Percentiles rank a stretch among this genome's conserved stretches.
Evolutionary conservation across 2,329 filamentous ascomycete species (phyloP).

Genomic region (Cladosporium sp.): DNA sequence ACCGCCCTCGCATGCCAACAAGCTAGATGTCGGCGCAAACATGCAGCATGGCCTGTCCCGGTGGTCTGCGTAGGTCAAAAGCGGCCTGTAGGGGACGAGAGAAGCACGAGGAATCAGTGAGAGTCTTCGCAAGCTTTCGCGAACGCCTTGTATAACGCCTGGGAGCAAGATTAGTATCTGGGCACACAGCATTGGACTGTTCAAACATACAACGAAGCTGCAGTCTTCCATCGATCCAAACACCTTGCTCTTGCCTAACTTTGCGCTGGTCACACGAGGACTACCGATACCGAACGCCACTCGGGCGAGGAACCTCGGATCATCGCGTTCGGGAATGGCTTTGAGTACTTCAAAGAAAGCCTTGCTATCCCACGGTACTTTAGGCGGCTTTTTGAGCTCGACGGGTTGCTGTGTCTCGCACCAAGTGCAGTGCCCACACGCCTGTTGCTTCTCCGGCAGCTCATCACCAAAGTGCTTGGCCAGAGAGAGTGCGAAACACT

Average conservation of each 20-base stretch:
- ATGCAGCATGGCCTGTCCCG: background rate
- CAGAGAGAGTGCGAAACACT: conserved; percentile 55
- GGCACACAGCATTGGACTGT: background rate
- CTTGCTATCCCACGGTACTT: conserved; percentile 41
- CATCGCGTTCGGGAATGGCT: conserved; percentile 52
- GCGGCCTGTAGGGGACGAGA: background rate
- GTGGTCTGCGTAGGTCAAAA: background rate
- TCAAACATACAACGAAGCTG: conserved; percentile 49
- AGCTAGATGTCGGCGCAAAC: too few relatives aligned
- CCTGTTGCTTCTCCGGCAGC: conserved; percentile 43
- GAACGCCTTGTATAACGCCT: conserved; percentile 26
- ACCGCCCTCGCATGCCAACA: background rate
- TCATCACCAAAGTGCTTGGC: conserved; percentile 60
- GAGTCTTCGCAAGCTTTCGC: conserved; percentile 25
- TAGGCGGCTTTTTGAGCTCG: conserved; percentile 42
- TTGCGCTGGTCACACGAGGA: conserved; percentile 53
- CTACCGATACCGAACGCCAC: conserved; percentile 64
- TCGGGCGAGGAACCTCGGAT: conserved; percentile 59
- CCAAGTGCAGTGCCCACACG: conserved; percentile 59
- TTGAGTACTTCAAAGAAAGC: conserved; percentile 49
- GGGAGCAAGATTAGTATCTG: conserved; percentile 13
- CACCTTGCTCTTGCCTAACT: conserved; percentile 46
- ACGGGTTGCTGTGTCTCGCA: conserved; percentile 39
- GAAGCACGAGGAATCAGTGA: background rate
- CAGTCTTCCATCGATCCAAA: conserved; percentile 59